Evolutionary conservation across 2,329 filamentous ascomycete genomes (phyloP).

Genomic region (Arthroderma uncinatum): DNA sequence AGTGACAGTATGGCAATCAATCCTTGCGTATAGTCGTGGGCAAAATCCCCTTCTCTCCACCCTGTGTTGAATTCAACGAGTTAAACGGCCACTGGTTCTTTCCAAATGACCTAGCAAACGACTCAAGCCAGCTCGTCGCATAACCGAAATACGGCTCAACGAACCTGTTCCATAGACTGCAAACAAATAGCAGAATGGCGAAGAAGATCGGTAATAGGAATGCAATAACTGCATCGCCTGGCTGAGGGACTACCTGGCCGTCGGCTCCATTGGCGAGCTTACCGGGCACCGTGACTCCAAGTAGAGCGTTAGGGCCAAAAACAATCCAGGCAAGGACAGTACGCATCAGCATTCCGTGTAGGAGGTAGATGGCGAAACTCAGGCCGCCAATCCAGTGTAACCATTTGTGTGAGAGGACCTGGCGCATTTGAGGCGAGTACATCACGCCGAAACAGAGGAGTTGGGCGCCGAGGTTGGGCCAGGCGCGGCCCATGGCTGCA

Average conservation of each 20-base stretch:
- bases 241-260: slow-evolving; percentile 25
- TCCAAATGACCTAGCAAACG: slow-evolving; percentile 16
- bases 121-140: slow-evolving; percentile 20
- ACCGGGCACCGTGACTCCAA: slow-evolving; percentile 2
- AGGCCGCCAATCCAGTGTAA: slow-evolving; percentile 54
- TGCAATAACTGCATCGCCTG: slow-evolving; percentile 29
- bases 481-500: slow-evolving; percentile 41
- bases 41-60: background rate
- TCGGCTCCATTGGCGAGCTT: background rate
- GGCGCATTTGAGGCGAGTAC: slow-evolving; percentile 42
- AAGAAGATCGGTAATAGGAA: slow-evolving; percentile 38
- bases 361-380: slow-evolving; percentile 53
- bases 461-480: slow-evolving; percentile 40
- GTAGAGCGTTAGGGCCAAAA: slow-evolving; percentile 34
- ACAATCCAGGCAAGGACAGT: slow-evolving; percentile 51
- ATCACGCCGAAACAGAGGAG: slow-evolving; percentile 43
- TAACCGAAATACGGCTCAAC: slow-evolving; percentile 42
- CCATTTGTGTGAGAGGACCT: slow-evolving; percentile 43
- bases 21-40: background rate
- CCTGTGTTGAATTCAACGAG: background rate
- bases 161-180: slow-evolving; percentile 43
- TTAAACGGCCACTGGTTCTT: background rate
- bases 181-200: slow-evolving; percentile 37
- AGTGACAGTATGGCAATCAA: background rate
- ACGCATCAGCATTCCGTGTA: slow-evolving; percentile 52